Base-by-base conservation (phyloP, 1,139 yeast species). In the Blastobotrys persicus region DNA sequence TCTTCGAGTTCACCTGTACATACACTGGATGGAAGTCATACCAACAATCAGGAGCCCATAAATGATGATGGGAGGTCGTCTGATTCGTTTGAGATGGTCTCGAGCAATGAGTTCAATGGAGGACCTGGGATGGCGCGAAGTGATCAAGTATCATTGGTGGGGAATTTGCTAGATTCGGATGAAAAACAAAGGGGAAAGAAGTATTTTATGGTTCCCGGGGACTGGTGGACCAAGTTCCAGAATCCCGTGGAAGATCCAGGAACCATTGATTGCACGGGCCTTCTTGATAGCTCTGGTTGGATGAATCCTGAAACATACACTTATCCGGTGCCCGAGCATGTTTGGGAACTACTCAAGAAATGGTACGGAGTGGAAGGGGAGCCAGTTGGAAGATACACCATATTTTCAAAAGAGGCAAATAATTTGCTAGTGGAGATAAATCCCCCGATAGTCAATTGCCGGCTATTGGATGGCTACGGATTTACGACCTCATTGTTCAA, bases 311-410 rank as follows among this genome's bases (percentile, higher is more conserved):
- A 19, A 3, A 26, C 42, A 3, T 13, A 18, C 20, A 20, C 31
- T 11, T 13, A 6, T 5, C 31, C 32, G 6, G 42, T 39, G 28
- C 42, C 42, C 11, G 42, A 39, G 42, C 42, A 20, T 20, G 42
- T 39, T 11, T 51, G 48, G 44, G 39, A 44, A 13, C 16, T 46
- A 9, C 46, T 52, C 31, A 43, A 20, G 18, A 32, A 48, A 16
- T 52, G 55, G 55, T 51, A 51, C 28, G 55, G 55, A 4, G 39
- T 34, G 39, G 16, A 17, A 4, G 39, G 39, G 6, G 39, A 34
- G 4, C 28, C 44, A 16, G 39, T 42, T 9, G 46, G 44, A 34
- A 11, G 39, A 14, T 13, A 34, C 4, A 20, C 19, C 11, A 34
- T 34, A 4, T 34, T 14, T 16, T 34, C 39, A 7, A 14, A n/a